Conservation (phyloP, 768 basidiomycete species). For the Fomitopsis pulvina region DNA sequence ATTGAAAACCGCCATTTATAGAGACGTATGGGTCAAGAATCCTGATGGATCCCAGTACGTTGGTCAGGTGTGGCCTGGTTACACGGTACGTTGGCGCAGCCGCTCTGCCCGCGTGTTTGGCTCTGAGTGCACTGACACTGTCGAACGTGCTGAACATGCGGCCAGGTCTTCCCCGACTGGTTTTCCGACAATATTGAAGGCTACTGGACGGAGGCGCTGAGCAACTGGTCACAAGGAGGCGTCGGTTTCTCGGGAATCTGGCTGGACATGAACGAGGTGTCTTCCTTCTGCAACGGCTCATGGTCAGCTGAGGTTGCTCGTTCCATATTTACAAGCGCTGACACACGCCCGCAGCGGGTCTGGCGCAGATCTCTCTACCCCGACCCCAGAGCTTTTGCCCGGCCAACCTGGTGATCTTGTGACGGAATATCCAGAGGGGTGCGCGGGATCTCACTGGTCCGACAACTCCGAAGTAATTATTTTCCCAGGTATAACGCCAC, state of each 20-base stretch:
- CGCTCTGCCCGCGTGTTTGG: background rate
- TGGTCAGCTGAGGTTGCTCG: conserved; percentile 31
- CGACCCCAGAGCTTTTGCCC: conserved; percentile 48
- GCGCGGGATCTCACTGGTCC: conserved; percentile 4
- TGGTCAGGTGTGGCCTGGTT: conserved; percentile 76
- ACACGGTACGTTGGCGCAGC: conserved; percentile 37
- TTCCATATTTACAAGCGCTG: background rate
- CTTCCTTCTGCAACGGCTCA: conserved; percentile 58
- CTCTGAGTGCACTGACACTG: background rate
- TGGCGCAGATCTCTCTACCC: conserved; percentile 46
- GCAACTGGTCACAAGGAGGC: conserved; percentile 45
- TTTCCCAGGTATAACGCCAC: conserved; percentile 52
- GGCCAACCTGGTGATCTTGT: conserved; percentile 48
- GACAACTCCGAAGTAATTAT: background rate
- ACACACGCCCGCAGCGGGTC: conserved; percentile 38
- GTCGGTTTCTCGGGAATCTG: conserved; percentile 63
- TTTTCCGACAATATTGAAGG: conserved; percentile 43
- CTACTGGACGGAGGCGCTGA: conserved; percentile 58
- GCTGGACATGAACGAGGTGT: conserved; percentile 65
- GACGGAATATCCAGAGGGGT: conserved; percentile 68
- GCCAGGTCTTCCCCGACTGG: conserved; percentile 58
- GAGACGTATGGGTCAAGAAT: conserved; percentile 70
- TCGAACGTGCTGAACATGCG: background rate
- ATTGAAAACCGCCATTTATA: conserved; percentile 17
- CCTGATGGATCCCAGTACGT: conserved; percentile 66